Evolutionary conservation across 352 stramenopile species (phyloP), one percentile per base, ranked within the genome.

Genomic region (Globisporangium uncinulatum): DNA sequence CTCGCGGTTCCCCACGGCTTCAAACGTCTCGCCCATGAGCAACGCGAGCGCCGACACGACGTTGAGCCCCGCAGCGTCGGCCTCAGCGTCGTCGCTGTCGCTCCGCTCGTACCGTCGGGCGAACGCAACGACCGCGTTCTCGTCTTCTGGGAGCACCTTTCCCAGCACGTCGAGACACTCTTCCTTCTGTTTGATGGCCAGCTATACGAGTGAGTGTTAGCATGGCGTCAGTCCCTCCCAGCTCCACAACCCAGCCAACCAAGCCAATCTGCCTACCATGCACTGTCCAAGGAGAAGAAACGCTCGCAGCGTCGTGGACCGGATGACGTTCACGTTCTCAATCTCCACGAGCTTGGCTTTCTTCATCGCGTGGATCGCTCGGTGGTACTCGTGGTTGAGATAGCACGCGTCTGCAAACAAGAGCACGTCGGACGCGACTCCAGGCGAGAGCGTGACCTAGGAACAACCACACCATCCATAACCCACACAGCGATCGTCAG

Each of bases 181-280:
- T 44, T 95, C 83, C 45, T 85, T 89, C 51, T 94, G 80, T 45
- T 94, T 89, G 43, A 91, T 87, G 20, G 75, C 73, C 45, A 92
- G 48, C 73, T 86, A 51, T 14, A 63, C 34, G n/a, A 45, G 4
- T 10, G 21, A 54, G 5, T 19, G 31, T 15, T 24, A 39, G 21
- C 46, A 51, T 32, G 29, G 34, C 21, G 34, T 17, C 8, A 1
- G 13, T 36, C 15, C n/a, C 21, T 31, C 13, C 10, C n/a, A 51
- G 37, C 45, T 34, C 20, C 50, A 57, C 47, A 29, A 13, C 59
- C 19, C 32, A 60, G 24, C 17, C n/a, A 29, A 32, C 42, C 4
- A 45, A n/a, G 32, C 17, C 7, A 45, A 17, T n/a, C n/a, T 8
- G 50, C 66, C 14, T 56, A 85, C 77, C 86, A 91, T 89, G 42